Base-by-base conservation (phyloP, 306 rosid genomes). In the Inga leiocalycina region DNA sequence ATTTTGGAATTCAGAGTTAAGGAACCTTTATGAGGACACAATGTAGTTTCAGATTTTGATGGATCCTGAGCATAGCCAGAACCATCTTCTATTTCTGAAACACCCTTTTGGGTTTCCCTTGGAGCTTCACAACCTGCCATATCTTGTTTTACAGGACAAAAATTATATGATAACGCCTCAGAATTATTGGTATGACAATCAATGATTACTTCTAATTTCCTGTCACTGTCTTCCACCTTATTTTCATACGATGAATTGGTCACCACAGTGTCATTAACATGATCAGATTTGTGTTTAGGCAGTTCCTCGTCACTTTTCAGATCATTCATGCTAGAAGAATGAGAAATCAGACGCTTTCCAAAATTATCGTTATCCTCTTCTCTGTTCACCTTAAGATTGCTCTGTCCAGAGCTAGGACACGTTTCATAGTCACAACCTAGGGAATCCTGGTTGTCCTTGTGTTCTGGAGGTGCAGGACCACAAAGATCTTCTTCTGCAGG, bases 111-210 rank as follows among this genome's bases (percentile, higher is more conserved):
- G 72, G 81, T 43, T 75, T 82, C 88, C 44, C 70, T 56, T 49
- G 88, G 88, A 85, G 85, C 90, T 80, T 85, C 90, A 74, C 89
- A 84, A 46, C 87, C 88, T 85, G 85, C 94, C 49, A 59, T 74
- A 85, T 91, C 93, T 72, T 81, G 92, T 82, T 90, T 89, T 81
- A 64, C 87, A 67, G 74, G 83, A 76, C 83, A 81, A 88, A 81
- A 78, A 81, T 81, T 84, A 78, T 83, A 87, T 65, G 87, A 85
- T 59, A 80, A 86, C 62, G 83, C 89, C 70, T 88, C 90, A 62
- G 87, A 81, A 81, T 80, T 86, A 75, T 83, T 85, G 84, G 74
- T 71, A 79, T 74, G 89, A 79, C 86, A 86, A 90, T 83, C 86
- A 82, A 81, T 30, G 73, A 81, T 85, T 34, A 74, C 89, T 71